Conservation (phyloP, 768 basidiomycete species). For the Myochromella boudieri region DNA sequence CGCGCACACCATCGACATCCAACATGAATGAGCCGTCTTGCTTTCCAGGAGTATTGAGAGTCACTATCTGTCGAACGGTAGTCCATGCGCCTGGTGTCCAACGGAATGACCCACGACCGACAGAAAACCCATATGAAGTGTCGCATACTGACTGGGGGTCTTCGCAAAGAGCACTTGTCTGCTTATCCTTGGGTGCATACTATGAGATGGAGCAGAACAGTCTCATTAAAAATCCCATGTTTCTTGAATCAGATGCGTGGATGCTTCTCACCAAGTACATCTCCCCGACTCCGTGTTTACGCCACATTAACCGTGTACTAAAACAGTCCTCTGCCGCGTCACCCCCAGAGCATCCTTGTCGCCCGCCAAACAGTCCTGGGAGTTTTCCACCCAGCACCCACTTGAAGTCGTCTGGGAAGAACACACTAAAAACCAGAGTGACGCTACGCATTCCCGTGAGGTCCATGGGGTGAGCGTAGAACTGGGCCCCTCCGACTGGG, state of each 20-base stretch:
- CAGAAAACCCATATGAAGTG: slow-evolving; percentile 65
- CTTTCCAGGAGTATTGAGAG: slow-evolving; percentile 71
- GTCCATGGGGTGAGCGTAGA: slow-evolving; percentile 50
- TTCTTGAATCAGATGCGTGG: background rate
- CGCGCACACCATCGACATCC: slow-evolving; percentile 57
- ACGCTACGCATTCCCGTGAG: slow-evolving; percentile 50
- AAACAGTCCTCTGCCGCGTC: slow-evolving; percentile 73
- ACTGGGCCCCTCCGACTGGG: slow-evolving; percentile 73
- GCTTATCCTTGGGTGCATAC: slow-evolving; percentile 78
- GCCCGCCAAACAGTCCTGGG: slow-evolving; percentile 78
- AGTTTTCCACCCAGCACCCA: slow-evolving; percentile 85
- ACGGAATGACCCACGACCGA: slow-evolving; percentile 70
- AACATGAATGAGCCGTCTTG: slow-evolving; percentile 67
- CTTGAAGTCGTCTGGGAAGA: slow-evolving; percentile 71
- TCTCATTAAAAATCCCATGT: background rate
- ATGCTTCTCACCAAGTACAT: slow-evolving; percentile 61
- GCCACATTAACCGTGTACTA: slow-evolving; percentile 87
- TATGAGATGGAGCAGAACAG: slow-evolving; percentile 22
- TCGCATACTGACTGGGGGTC: slow-evolving; percentile 65
- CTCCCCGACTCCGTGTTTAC: slow-evolving; percentile 65
- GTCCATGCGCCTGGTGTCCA: slow-evolving; percentile 72
- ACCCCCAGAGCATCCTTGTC: slow-evolving; percentile 70
- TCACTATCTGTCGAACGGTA: slow-evolving; percentile 63
- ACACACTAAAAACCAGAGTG: slow-evolving; percentile 68
- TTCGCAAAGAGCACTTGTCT: slow-evolving; percentile 57